Evolutionary conservation across 2,329 filamentous ascomycete genomes (phyloP).

Genomic region (Neopestalotiopsis sp.): DNA sequence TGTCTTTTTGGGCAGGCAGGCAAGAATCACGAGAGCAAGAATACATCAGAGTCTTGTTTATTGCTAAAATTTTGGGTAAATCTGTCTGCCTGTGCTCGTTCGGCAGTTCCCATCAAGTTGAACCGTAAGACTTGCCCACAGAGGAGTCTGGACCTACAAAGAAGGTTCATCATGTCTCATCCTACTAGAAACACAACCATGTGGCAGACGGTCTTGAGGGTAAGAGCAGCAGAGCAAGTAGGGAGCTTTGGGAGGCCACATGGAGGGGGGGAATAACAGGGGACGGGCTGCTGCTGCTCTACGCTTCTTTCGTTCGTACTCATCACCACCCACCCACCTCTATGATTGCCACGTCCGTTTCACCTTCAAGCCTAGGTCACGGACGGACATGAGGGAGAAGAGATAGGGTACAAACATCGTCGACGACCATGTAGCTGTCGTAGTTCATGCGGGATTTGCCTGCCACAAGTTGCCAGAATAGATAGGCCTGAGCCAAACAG

Average conservation of each 20-base stretch:
- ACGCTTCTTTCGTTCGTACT: background rate
- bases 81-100: background rate
- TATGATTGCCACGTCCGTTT: background rate
- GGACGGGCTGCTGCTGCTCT: background rate
- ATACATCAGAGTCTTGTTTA: no score
- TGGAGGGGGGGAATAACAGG: background rate
- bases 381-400: background rate
- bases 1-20: no score
- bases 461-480: background rate
- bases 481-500: background rate
- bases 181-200: background rate
- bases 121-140: background rate
- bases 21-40: no score
- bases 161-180: constrained; percentile 4
- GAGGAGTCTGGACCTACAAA: background rate
- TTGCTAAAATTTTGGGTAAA: no score
- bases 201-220: background rate
- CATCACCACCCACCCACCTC: background rate
- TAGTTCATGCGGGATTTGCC: background rate
- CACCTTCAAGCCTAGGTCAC: background rate
- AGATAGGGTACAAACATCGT: background rate
- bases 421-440: background rate
- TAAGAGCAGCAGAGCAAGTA: background rate
- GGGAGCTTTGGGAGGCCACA: background rate
- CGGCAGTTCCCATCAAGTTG: background rate